Percentiles rank a stretch among this genome's conserved stretches.
Evolutionary conservation across 2,329 filamentous ascomycete species (phyloP).

Genomic region (Tetracladium maxilliforme): DNA sequence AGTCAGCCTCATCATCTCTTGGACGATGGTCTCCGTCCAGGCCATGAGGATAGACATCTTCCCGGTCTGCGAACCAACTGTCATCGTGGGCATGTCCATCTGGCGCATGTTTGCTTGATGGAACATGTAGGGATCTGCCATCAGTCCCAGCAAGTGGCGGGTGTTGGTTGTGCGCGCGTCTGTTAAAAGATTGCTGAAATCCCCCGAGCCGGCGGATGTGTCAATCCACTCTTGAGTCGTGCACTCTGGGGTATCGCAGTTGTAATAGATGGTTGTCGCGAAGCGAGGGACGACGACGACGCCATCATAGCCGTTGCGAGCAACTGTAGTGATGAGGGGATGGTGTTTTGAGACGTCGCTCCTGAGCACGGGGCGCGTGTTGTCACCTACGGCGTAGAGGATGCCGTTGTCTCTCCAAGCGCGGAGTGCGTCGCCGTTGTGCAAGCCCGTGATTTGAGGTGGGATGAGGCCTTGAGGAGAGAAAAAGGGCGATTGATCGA

Average conservation of each 20-base stretch:
- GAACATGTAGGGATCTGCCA: constrained; percentile 21
- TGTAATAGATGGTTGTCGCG: constrained; percentile 49
- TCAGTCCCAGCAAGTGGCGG: constrained; percentile 38
- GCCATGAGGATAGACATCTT: constrained; percentile 11
- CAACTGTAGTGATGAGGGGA: constrained; percentile 35
- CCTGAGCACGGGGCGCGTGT: constrained; percentile 36
- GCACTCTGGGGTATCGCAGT: constrained; percentile 41
- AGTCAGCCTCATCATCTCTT: constrained; percentile 14
- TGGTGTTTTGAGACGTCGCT: constrained; percentile 36
- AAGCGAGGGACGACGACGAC: constrained; percentile 42
- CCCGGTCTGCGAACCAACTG: constrained; percentile 10
- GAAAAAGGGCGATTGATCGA: constrained; percentile 28
- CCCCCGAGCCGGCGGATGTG: constrained; percentile 37
- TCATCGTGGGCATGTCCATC: constrained; percentile 19
- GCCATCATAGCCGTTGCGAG: constrained; percentile 36
- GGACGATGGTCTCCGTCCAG: constrained; percentile 13
- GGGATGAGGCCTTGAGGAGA: constrained; percentile 42
- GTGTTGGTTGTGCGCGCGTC: constrained; percentile 36
- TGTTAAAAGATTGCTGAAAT: constrained; percentile 32
- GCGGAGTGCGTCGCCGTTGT: constrained; percentile 46
- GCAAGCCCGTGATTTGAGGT: constrained; percentile 46
- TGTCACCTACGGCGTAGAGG: constrained; percentile 45
- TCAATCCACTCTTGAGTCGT: constrained; percentile 44
- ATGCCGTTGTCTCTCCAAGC: constrained; percentile 47
- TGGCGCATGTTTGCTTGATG: constrained; percentile 47